These are phyloP conservation scores for Termitomyces sp. DNA, from an alignment of 768 basidiomycete genomes.

Conservation along the genomic window DNA sequence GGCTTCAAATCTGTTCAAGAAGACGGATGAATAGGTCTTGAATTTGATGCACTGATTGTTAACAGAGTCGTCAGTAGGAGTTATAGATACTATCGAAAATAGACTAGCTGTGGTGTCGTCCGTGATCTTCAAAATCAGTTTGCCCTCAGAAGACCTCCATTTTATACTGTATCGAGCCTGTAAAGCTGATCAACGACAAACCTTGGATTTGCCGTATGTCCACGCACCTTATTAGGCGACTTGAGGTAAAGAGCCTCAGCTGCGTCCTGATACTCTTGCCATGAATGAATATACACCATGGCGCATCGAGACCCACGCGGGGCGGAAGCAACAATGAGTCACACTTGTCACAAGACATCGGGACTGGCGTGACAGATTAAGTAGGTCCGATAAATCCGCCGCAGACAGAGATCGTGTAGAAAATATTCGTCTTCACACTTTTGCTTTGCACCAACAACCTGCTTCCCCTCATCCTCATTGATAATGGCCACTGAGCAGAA, in stretches of 20 bases:
- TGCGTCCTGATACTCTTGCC: conserved; percentile 88
- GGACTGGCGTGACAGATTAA: conserved; percentile 5
- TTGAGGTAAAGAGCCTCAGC: conserved; percentile 81
- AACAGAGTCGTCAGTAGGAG: not conserved
- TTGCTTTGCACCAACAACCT: conserved; percentile 1
- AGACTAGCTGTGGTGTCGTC: conserved; percentile 78
- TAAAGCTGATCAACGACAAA: not conserved
- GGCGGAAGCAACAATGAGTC: conserved; percentile 14
- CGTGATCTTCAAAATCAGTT: conserved; percentile 91
- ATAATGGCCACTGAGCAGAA: conserved; percentile 23
- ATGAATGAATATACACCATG: conserved; percentile 88
- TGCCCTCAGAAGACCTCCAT: conserved; percentile 82
- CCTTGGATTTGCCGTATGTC: not conserved
- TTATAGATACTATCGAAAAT: not conserved
- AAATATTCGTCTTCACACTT: conserved; percentile 5
- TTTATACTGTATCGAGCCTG: conserved; percentile 91
- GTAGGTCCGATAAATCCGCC: conserved; percentile 19
- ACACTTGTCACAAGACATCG: conserved; percentile 15
- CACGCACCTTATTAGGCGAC: conserved; percentile 69
- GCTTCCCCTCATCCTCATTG: not conserved
- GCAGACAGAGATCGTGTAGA: not conserved
- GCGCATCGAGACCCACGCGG: conserved; percentile 35
- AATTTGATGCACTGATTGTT: conserved; percentile 83
- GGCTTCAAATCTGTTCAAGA: conserved; percentile 93
- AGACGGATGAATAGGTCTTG: conserved; percentile 91